Base-by-base conservation (phyloP, 495 filamentous ascomycete genomes). In the Penicillium steckii region DNA sequence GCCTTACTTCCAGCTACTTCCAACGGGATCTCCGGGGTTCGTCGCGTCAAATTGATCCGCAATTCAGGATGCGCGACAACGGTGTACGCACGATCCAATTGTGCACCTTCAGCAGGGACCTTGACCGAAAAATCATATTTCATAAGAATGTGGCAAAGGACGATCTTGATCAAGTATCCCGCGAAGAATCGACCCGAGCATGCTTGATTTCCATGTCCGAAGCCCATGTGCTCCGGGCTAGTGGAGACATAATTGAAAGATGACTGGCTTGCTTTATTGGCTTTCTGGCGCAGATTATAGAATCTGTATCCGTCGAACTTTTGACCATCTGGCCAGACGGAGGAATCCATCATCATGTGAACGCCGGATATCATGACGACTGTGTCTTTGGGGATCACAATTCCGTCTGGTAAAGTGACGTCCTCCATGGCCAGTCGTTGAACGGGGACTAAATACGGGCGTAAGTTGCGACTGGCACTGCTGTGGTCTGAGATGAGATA, bases 101-200 rank as follows among this genome's bases (percentile, higher is more conserved):
- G n/a, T 19, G 33, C 33, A 13, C 33, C 33, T 8, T 38, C 33
- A 3, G n/a, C 12, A 4, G 33, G 33, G 8, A 19, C n/a, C 8
- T 10, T 38, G 13, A 38, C 33, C n/a, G n/a, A 21, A 44, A 80
- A 57, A 23, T 85, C 80, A 44, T 80, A 84, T 17, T 73, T 70
- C 29, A 78, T 49, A 4, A 85, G 26, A 1, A 79, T 44, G 48
- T 77, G 67, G 8, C 63, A 69, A 4, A 85, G 48, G 15, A 79
- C 62, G 27, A 79, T 67, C 60, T 84, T 85, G 51, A 80, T 64
- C 52, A 79, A 68, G 3, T 67, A 69, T 2, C 66, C 62, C 0
- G 79, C 80, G 46, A 84, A 83, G 61, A 80, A 83, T 12, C 82
- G 61, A 0, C 82, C 82, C 0, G 80, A 80, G 56, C 80, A 84